Conservation (phyloP, 164 flowering plant species). For the Macadamia tetraphylla region DNA sequence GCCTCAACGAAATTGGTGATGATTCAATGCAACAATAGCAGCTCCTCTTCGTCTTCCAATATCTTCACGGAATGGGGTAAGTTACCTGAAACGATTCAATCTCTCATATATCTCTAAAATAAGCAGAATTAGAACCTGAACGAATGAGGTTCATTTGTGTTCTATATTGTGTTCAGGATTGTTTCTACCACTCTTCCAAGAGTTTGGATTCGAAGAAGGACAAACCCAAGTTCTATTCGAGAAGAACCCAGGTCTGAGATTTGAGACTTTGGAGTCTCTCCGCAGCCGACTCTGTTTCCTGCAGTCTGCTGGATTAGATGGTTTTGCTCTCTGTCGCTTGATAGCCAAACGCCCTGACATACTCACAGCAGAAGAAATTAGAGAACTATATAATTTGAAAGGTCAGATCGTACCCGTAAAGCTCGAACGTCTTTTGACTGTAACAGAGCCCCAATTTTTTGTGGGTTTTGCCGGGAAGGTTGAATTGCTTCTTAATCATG, state of each 20-base stretch:
- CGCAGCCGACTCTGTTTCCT: constrained; percentile 33
- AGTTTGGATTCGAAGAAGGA: constrained; percentile 37
- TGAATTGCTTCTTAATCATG: constrained; percentile 36
- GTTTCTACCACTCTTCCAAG: constrained; percentile 32
- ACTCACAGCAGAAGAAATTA: constrained; percentile 46
- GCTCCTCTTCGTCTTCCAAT: no score
- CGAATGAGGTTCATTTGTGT: neutral
- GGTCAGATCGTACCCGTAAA: constrained; percentile 40
- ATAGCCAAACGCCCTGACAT: constrained; percentile 46
- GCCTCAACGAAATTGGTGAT: no score
- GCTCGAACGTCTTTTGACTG: constrained; percentile 40
- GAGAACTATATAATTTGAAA: constrained; percentile 28
- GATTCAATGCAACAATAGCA: no score
- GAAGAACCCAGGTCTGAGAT: constrained; percentile 28
- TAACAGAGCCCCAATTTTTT: constrained; percentile 34
- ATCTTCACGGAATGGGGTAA: no score
- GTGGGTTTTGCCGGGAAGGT: constrained; percentile 52
- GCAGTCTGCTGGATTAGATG: constrained; percentile 40
- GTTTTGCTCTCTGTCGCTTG: constrained; percentile 28
- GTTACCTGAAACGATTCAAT: no score
- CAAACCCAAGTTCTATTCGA: constrained; percentile 28
- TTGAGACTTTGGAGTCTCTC: constrained; percentile 26
- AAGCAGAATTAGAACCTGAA: no score
- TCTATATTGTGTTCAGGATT: constrained; percentile 19
- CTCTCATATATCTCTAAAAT: no score